Evolutionary conservation across 2,329 filamentous ascomycete species (phyloP).

Genomic region (Colletotrichum orchidophilum): DNA sequence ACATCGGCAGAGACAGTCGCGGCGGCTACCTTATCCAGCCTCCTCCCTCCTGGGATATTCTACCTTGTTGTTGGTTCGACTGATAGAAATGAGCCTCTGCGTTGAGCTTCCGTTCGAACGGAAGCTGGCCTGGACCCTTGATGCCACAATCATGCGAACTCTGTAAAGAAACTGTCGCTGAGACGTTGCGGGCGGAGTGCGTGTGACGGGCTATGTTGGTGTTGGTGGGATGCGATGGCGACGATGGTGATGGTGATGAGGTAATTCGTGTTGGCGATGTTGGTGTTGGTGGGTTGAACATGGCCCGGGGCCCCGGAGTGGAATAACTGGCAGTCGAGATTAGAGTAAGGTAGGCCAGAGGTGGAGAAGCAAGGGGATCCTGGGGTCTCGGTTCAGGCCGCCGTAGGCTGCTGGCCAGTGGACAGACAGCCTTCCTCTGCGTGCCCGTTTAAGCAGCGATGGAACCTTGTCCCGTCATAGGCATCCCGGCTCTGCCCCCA

Average conservation of each 20-base stretch:
- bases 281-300: background rate
- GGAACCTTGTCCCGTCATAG: background rate
- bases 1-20: too few species aligned
- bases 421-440: background rate
- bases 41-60: background rate
- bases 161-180: slow-evolving; percentile 1
- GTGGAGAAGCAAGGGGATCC: slow-evolving; percentile 3
- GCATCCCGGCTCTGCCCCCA: slow-evolving; percentile 10
- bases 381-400: slow-evolving; percentile 15
- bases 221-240: background rate
- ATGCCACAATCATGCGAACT: slow-evolving; percentile 4
- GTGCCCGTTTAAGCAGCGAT: background rate
- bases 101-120: background rate
- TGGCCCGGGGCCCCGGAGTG: too few species aligned
- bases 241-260: background rate
- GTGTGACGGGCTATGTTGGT: slow-evolving; percentile 8
- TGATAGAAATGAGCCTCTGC: background rate
- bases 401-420: background rate
- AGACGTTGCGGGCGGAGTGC: slow-evolving; percentile 17
- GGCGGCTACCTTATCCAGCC: background rate
- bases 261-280: too few species aligned
- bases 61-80: background rate
- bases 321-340: slow-evolving; percentile 14
- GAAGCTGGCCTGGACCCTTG: background rate
- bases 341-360: background rate